Evolutionary conservation across 1,284 basidiomycete genomes (phyloP).

Genomic region (Microbotryomycetes sp.): DNA sequence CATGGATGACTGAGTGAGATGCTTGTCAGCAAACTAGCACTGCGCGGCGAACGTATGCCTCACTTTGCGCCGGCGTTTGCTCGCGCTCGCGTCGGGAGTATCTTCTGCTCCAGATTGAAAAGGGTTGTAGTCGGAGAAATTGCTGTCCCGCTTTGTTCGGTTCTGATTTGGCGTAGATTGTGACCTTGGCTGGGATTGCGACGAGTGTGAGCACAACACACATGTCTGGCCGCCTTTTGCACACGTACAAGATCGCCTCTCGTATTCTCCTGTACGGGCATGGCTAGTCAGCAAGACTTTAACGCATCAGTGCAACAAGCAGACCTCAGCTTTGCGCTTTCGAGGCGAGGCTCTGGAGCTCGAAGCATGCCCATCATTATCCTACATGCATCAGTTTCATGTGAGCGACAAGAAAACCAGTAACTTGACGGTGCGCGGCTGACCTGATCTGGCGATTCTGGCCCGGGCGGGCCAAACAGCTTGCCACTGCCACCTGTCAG

Average conservation of each 20-base stretch:
- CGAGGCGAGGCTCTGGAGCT: constrained; percentile 1
- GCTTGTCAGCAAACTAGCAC: neutral
- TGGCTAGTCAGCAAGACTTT: neutral
- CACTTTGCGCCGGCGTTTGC: constrained; percentile 31
- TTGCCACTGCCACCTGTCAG: too few species aligned
- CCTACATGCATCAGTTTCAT: too few species aligned
- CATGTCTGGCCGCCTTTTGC: neutral
- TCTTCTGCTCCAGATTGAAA: constrained; percentile 48
- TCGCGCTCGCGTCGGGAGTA: constrained; percentile 39
- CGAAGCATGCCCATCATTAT: neutral
- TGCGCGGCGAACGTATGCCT: neutral
- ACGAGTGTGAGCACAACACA: neutral
- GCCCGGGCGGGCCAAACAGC: too few species aligned
- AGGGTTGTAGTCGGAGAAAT: constrained; percentile 49
- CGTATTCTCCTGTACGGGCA: too few species aligned
- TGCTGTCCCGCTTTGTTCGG: constrained; percentile 32
- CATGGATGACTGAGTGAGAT: constrained; percentile 16
- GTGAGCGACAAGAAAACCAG: too few species aligned
- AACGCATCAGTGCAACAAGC: neutral
- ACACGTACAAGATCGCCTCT: neutral
- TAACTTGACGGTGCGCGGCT: too few species aligned
- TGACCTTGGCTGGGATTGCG: neutral
- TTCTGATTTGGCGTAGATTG: neutral
- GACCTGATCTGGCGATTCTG: too few species aligned
- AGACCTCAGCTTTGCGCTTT: constrained; percentile 17